Evolutionary conservation across 1,284 basidiomycete genomes (phyloP).

Genomic region (Ceratobasidium sp.): DNA sequence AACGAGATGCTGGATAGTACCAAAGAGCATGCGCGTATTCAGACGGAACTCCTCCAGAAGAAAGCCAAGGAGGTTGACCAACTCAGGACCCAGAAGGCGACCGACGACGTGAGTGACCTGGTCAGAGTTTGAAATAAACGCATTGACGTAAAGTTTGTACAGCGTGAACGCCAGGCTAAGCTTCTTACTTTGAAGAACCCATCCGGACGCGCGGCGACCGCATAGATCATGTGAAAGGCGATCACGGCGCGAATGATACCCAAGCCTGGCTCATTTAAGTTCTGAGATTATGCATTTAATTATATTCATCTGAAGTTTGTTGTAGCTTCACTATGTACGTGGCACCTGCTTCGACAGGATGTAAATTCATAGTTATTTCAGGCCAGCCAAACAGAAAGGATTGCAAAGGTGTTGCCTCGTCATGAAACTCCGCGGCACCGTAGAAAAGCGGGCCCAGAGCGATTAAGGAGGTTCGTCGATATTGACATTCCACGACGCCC

Average conservation of each 20-base stretch:
- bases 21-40: constrained; percentile 49
- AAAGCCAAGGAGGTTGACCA: constrained; percentile 59
- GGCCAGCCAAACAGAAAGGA: not conserved
- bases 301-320: constrained; percentile 10
- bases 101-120: constrained; percentile 56
- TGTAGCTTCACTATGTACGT: not conserved
- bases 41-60: constrained; percentile 51
- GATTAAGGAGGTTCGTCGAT: constrained; percentile 76
- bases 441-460: constrained; percentile 72
- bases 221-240: not conserved
- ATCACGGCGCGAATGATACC: constrained; percentile 25
- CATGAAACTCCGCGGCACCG: constrained; percentile 84
- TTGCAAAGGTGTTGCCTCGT: constrained; percentile 65
- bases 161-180: constrained; percentile 59
- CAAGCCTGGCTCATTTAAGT: not conserved
- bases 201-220: constrained; percentile 3
- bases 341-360: not conserved
- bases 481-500: constrained; percentile 56
- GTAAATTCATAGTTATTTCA: constrained; percentile 3
- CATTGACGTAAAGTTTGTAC: constrained; percentile 24
- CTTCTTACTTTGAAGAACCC: constrained; percentile 57
- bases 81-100: constrained; percentile 57
- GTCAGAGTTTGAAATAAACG: not conserved
- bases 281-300: not conserved
- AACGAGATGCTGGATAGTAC: constrained; percentile 49